Conservation (phyloP, 306 rosid genomes). For the Citrullus mucosospermus region DNA sequence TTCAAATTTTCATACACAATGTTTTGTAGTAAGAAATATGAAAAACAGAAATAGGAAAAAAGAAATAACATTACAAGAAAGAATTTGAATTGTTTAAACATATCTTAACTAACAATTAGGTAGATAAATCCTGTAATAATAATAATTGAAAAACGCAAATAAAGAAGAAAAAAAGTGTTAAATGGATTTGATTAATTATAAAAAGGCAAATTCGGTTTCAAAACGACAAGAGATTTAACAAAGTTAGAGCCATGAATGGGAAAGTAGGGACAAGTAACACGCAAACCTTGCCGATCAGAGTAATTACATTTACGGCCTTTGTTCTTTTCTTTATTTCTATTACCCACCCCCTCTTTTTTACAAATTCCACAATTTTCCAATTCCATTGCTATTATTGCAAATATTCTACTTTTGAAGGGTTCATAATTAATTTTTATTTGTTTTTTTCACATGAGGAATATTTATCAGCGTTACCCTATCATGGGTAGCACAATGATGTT, state of each 20-base stretch:
- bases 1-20: no score
- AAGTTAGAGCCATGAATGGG: conserved; percentile 38
- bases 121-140: background rate
- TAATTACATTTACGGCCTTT: conserved; percentile 4
- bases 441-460: background rate
- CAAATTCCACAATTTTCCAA: background rate
- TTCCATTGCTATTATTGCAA: background rate
- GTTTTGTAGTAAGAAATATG: no score
- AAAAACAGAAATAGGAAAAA: no score
- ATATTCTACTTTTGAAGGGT: background rate
- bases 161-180: background rate
- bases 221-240: conserved; percentile 19
- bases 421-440: background rate
- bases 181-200: background rate
- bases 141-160: background rate
- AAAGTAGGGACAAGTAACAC: conserved; percentile 53
- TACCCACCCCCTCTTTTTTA: conserved; percentile 14
- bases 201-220: background rate
- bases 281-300: conserved; percentile 44
- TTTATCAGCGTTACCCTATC: background rate
- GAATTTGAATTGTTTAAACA: background rate
- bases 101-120: background rate
- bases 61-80: no score
- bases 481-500: conserved; percentile 13
- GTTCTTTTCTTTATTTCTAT: conserved; percentile 16